Evolutionary conservation across 148 eudicot species (phyloP).

Genomic region (Vaccinium macrocarpon): DNA sequence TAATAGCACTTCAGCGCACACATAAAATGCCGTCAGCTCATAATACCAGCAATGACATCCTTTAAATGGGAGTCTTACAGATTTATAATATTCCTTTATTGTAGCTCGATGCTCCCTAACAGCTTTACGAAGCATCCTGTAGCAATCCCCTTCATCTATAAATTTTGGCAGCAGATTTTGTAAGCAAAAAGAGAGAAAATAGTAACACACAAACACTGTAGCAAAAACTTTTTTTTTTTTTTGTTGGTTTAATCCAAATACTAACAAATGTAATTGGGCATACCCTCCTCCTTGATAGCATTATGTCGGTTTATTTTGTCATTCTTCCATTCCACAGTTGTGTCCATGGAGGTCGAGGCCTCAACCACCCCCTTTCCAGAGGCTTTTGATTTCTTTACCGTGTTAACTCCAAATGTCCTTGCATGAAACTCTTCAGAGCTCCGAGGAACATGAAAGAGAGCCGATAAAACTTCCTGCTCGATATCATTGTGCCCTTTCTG

Average conservation of each 20-base stretch:
- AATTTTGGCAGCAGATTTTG: background rate
- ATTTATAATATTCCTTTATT: conserved; percentile 41
- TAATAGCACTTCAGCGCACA: background rate
- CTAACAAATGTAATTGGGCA: background rate
- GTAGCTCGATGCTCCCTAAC: conserved; percentile 43
- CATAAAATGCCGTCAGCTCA: conserved; percentile 8
- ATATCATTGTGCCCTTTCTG: conserved; percentile 21
- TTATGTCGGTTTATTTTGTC: background rate
- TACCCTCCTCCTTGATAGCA: conserved; percentile 25
- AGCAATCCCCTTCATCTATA: conserved; percentile 26
- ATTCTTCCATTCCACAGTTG: conserved; percentile 8
- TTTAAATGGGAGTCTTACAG: conserved; percentile 31
- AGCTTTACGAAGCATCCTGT: conserved; percentile 38
- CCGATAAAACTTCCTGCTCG: conserved; percentile 25
- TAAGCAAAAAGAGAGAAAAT: background rate
- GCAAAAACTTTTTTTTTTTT: no score
- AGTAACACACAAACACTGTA: background rate
- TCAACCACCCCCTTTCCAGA: conserved; percentile 16
- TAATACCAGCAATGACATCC: background rate
- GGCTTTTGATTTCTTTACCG: conserved; percentile 18
- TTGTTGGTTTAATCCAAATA: background rate
- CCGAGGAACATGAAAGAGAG: conserved; percentile 27
- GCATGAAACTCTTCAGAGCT: conserved; percentile 5
- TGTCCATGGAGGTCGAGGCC: conserved; percentile 17
- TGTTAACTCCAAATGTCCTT: background rate